These are phyloP conservation scores for Leishmania martiniquensis DNA, from an alignment of 208 protist genomes.

Conservation along the genomic window DNA sequence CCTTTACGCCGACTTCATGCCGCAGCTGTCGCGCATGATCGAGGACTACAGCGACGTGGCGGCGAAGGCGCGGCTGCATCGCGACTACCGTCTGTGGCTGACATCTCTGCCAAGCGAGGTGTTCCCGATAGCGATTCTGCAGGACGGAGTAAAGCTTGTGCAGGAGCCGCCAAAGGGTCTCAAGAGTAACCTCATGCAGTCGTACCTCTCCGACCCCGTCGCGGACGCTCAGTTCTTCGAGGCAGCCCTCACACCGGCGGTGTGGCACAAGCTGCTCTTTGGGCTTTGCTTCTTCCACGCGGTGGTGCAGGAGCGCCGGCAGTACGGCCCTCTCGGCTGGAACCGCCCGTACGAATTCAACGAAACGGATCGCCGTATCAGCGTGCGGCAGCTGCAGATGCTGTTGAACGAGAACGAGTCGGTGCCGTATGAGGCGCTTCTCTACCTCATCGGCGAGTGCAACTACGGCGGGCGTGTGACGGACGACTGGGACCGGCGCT, in stretches of 20 bases:
- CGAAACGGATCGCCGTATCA: conserved; percentile 96
- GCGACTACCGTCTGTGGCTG: conserved; percentile 98
- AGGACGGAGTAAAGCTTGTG: conserved; percentile 98
- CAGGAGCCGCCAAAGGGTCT: conserved; percentile 98
- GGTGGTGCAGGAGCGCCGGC: conserved; percentile 96
- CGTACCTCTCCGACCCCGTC: conserved; percentile 92
- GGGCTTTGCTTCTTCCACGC: conserved; percentile 97
- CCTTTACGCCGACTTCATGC: conserved; percentile 95
- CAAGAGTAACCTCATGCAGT: conserved; percentile 96
- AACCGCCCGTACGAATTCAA: conserved; percentile 98
- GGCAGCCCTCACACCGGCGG: conserved; percentile 76
- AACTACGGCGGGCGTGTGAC: conserved; percentile 96
- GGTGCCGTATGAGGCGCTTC: conserved; percentile 94
- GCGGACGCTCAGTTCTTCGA: conserved; percentile 87
- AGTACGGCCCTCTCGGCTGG: conserved; percentile 97
- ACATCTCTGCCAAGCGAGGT: conserved; percentile 97
- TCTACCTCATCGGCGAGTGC: conserved; percentile 93
- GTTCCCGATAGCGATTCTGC: conserved; percentile 98
- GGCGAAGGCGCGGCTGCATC: conserved; percentile 91
- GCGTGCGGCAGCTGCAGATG: conserved; percentile 95
- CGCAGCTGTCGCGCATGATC: conserved; percentile 91
- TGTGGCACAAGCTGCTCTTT: conserved; percentile 94
- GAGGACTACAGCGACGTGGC: conserved; percentile 91
- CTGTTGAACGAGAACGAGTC: conserved; percentile 93
- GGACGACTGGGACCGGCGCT: conserved; percentile 94